Base-by-base conservation (phyloP, 2,329 filamentous ascomycete genomes). In the Geosmithia morbida region DNA sequence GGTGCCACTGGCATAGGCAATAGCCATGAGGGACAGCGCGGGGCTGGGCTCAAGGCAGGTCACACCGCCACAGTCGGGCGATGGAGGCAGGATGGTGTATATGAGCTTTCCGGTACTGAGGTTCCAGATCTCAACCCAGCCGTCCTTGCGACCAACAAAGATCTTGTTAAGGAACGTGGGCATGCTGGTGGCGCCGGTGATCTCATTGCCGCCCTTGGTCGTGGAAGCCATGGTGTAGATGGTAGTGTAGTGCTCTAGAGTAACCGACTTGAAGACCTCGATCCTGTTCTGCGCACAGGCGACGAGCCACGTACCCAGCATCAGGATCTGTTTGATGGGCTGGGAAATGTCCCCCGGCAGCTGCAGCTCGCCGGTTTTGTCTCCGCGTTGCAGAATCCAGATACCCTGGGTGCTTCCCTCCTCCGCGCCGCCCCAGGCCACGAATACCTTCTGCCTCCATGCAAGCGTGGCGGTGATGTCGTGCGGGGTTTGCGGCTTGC, bases 81-180 rank as follows among this genome's bases (percentile, higher is more conserved):
- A 75, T 0, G 85, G 81, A 1, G 92, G 85, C 14, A 92, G 69
- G 46, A 98, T 82, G 2, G 88, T 94, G 63, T 96, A 94, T 26
- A 98, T 79, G 47, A 96, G 72, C 62, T 94, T 95, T 44, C 78
- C 89, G 3, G 87, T 95, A 60, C 85, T 94, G 51, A 98, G 71
- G 59, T 98, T 98, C 90, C 92, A 98, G 46, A 98, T 94, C 59
- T 98, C 92, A 8, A 96, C 82, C 62, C 81, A 84, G 7, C 92
- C 92, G 61, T 98, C 88, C 52, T 77, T 77, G 56, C 87, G 81
- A 10, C 87, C 94, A 2, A 87, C 85, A 53, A 97, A 87, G 43
- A 98, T 77, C 65, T 98, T 98, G 71, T 98, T 98, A 51, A 98
- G 66, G 63, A 88, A 94, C 0, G 92, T 97, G 1, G 90, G 89